Base-by-base conservation (phyloP, 2,329 filamentous ascomycete species). In the Pseudogymnoascus sp. region DNA sequence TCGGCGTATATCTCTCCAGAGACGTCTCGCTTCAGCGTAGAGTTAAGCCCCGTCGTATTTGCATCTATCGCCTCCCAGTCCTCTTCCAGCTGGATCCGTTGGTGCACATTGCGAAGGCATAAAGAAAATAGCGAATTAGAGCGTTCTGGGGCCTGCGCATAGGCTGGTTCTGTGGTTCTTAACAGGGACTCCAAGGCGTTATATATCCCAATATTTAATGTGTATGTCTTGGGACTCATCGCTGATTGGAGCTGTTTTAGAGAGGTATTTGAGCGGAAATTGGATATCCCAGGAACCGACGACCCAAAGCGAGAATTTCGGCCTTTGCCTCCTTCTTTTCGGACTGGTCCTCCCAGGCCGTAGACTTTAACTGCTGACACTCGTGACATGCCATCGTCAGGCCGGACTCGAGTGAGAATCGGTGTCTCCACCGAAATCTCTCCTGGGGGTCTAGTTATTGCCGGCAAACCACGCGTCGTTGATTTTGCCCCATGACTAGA, bases 1-100 rank as follows among this genome's bases (percentile, higher is more conserved):
- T 82, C 77, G 50, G 77, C 74, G 66, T 83, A 84, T 21, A 82
- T 74, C 3, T 78, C 74, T 13, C 75, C 73, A 0, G 79, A 78
- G 4, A 78, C 73, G 47, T 78, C 70, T 17, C 76, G 72, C n/a
- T 75, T 70, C 17, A 74, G 69, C 10, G 69, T 66, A 31, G 69
- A 70, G 64, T 68, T 71, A 10, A 76, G 67, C 2, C 77, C 78
- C 11, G 73, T 72, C 42, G 74, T 68, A 61, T 77, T 74, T 3
- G 76, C 72, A 19, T 79, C 74, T 11, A 71, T 67, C 31, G 71
- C 69, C 61, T 80, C 76, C 72, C 75, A 75, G 1, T 71, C 70
- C 63, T 82, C 78, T n/a, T 82, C 76, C 33, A 76, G 74, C 1
- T 73, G 69, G 33, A 83, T 78, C 66, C 79, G 82, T 15, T 74